phyloP scores from a whole-genome alignment of 345 rosid genomes.

The Salix koriyanagi region DNA sequence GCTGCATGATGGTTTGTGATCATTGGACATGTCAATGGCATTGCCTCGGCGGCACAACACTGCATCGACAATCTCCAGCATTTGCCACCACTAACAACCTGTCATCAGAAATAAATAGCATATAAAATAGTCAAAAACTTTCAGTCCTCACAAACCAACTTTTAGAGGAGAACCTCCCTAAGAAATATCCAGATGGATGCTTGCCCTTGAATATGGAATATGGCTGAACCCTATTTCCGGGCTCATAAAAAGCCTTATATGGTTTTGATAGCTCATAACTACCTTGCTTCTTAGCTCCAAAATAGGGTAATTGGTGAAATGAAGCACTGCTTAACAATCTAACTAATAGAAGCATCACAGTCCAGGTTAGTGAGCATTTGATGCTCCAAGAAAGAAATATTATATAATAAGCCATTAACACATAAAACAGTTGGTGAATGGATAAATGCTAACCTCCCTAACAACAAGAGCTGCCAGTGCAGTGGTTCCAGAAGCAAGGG shows the following conservation, averaged over 20 bases:
- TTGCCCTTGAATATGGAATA: background rate
- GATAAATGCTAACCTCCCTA: slow-evolving; percentile 60
- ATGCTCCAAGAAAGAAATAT: background rate
- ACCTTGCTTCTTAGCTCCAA: background rate
- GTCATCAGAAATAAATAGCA: slow-evolving; percentile 19
- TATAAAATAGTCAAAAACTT: background rate
- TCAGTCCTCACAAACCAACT: background rate
- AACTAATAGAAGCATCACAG: background rate
- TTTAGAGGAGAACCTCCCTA: background rate
- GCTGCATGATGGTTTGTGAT: slow-evolving; percentile 72
- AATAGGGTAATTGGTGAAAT: background rate
- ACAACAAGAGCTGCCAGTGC: slow-evolving; percentile 74
- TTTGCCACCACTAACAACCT: slow-evolving; percentile 84
- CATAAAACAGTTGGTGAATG: background rate
- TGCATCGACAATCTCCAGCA: slow-evolving; percentile 88
- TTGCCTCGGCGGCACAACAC: slow-evolving; percentile 71
- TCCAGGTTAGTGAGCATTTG: background rate
- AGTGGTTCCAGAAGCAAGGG: slow-evolving; percentile 84
- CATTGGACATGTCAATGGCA: slow-evolving; percentile 83
- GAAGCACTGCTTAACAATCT: background rate
- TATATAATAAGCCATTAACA: background rate
- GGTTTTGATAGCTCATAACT: background rate
- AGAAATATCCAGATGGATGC: background rate
- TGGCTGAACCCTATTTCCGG: background rate
- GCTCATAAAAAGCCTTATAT: background rate